phyloP scores from a whole-genome alignment of 129 eudicot species.

The Chrysanthemum lavandulifolium region DNA sequence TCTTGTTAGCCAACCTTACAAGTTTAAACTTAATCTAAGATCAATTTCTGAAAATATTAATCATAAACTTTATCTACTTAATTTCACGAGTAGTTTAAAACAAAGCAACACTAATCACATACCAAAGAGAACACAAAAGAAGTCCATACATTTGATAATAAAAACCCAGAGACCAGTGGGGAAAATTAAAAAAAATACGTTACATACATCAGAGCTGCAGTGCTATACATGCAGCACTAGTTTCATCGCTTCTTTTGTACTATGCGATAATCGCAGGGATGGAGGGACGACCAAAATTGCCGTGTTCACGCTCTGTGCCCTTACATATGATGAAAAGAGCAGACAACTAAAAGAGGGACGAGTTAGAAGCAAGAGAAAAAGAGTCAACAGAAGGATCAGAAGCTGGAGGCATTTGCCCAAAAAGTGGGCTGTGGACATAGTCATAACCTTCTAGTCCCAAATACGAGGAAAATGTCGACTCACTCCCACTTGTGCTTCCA shows the following conservation, averaged over 20 bases:
- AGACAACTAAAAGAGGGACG: slow-evolving; percentile 15
- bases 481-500: slow-evolving; percentile 10
- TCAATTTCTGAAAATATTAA: not conserved
- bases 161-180: slow-evolving; percentile 1
- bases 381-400: slow-evolving; percentile 22
- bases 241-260: slow-evolving; percentile 10
- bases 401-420: slow-evolving; percentile 50
- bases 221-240: not conserved
- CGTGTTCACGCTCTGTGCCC: slow-evolving; percentile 28
- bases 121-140: slow-evolving; percentile 9
- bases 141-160: not conserved
- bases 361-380: slow-evolving; percentile 23
- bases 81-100: no score
- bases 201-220: slow-evolving; percentile 1
- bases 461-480: slow-evolving; percentile 23
- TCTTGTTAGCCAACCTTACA: no score
- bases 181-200: not conserved
- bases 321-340: not conserved
- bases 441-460: slow-evolving; percentile 35
- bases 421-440: slow-evolving; percentile 45
- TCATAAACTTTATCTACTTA: not conserved
- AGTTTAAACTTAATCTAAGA: no score
- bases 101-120: not conserved
- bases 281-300: slow-evolving; percentile 24
- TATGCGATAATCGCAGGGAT: slow-evolving; percentile 4